Percentiles rank a stretch among this genome's conserved stretches.
Conservation (phyloP, 2,329 filamentous ascomycete species). For the Colletotrichum sp. region DNA sequence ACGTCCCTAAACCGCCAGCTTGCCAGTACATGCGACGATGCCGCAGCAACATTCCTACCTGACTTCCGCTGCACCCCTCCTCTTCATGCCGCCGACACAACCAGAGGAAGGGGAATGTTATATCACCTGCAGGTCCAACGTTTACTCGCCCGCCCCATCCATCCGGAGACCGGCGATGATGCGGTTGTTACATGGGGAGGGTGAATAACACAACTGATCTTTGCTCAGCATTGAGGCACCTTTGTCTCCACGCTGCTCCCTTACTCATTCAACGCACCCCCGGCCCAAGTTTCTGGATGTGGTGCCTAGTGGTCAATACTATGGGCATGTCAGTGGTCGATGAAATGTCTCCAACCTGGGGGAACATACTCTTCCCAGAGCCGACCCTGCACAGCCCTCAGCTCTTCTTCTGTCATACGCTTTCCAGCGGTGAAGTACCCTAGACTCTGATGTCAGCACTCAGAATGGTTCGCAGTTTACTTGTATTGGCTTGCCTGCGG, state of each 20-base stretch:
- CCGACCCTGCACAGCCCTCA: slow-evolving; percentile 84
- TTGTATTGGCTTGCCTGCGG: slow-evolving; percentile 70
- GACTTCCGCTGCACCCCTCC: background rate
- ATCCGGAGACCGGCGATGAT: background rate
- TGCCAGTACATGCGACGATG: background rate
- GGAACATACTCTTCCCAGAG: slow-evolving; percentile 80
- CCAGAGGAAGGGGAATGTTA: background rate
- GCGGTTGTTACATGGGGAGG: background rate
- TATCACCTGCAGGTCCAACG: background rate
- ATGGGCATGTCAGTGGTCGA: slow-evolving; percentile 1
- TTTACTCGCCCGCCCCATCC: background rate
- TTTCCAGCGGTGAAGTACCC: slow-evolving; percentile 87
- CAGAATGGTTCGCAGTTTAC: background rate
- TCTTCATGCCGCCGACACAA: background rate
- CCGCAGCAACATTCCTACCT: background rate
- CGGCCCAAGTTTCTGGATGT: background rate
- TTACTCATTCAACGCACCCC: background rate
- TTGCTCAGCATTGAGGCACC: background rate
- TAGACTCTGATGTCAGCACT: slow-evolving; percentile 29
- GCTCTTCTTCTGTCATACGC: slow-evolving; percentile 85
- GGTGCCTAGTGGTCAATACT: slow-evolving; percentile 36
- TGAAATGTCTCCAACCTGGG: no score
- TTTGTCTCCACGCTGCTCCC: background rate
- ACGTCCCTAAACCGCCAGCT: background rate
- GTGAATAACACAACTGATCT: background rate